Evolutionary conservation across 2,329 filamentous ascomycete genomes (phyloP).

Genomic region (Escovopsis sp.): DNA sequence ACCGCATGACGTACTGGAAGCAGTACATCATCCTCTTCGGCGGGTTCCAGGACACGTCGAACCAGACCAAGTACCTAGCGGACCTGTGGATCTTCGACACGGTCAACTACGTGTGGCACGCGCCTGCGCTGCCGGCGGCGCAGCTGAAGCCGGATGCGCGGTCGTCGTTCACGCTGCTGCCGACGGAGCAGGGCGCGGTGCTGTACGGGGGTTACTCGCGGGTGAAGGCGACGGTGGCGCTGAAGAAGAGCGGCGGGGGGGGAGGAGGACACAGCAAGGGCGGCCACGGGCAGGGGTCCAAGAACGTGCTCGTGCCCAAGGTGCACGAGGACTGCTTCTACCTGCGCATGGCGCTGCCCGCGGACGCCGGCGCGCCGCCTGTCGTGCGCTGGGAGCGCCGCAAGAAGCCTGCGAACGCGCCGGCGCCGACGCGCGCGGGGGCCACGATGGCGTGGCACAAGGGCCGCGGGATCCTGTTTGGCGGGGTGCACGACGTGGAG

Average conservation of each 20-base stretch:
- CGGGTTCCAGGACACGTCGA: constrained; percentile 92
- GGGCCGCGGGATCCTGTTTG: constrained; percentile 82
- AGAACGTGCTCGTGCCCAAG: constrained; percentile 68
- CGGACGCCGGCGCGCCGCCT: constrained; percentile 50
- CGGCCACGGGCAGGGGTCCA: constrained; percentile 44
- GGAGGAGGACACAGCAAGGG: constrained; percentile 33
- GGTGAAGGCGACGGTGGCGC: constrained; percentile 56
- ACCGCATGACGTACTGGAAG: constrained; percentile 94
- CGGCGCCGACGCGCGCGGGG: constrained; percentile 69
- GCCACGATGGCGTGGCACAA: constrained; percentile 92
- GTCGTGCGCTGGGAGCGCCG: constrained; percentile 79
- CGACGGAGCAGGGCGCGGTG: constrained; percentile 78
- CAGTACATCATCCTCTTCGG: constrained; percentile 93
- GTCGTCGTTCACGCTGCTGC: constrained; percentile 82
- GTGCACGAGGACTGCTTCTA: constrained; percentile 95
- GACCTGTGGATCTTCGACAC: constrained; percentile 97
- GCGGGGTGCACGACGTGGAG: constrained; percentile 86
- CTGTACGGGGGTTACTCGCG: constrained; percentile 89
- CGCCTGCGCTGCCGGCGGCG: constrained; percentile 57
- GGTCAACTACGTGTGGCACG: constrained; percentile 69
- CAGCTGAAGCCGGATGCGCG: constrained; percentile 79
- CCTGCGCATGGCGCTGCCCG: constrained; percentile 61
- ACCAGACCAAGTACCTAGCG: constrained; percentile 82
- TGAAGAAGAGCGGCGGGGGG: constrained; percentile 43
- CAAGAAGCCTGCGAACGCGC: constrained; percentile 82